phyloP scores from a whole-genome alignment of 345 rosid species.

The Isatis tinctoria region DNA sequence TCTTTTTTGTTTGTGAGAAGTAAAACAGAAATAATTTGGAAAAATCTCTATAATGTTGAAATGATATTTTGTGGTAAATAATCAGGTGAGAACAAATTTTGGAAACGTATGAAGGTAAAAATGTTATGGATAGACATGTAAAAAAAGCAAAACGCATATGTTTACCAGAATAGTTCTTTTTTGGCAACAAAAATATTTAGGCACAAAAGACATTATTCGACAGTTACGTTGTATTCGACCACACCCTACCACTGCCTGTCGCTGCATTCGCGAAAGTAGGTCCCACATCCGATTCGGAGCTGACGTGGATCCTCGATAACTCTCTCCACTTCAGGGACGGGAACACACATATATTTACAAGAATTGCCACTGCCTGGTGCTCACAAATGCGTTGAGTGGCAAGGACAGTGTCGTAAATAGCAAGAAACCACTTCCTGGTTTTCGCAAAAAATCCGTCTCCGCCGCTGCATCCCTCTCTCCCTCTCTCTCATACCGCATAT shows the following conservation, averaged over 20 bases:
- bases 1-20: not conserved
- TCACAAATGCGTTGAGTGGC: not conserved
- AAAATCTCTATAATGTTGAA: no score
- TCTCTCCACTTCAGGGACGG: not conserved
- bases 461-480: slow-evolving; percentile 22
- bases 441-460: slow-evolving; percentile 17
- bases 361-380: not conserved
- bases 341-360: not conserved
- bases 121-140: no score
- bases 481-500: not conserved
- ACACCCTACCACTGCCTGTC: not conserved
- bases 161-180: not conserved
- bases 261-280: slow-evolving; percentile 8
- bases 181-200: not conserved
- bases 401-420: slow-evolving; percentile 3
- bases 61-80: no score
- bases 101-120: no score
- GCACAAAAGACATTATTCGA: not conserved
- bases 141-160: no score
- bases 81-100: no score
- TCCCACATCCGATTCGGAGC: slow-evolving; percentile 6
- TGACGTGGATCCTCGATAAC: slow-evolving; percentile 24
- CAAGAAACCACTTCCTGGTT: slow-evolving; percentile 18
- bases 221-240: slow-evolving; percentile 12
- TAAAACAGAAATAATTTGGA: no score